Conservation (phyloP, 108 stramenopile genomes). For the Hondaea fermentalgiana region DNA sequence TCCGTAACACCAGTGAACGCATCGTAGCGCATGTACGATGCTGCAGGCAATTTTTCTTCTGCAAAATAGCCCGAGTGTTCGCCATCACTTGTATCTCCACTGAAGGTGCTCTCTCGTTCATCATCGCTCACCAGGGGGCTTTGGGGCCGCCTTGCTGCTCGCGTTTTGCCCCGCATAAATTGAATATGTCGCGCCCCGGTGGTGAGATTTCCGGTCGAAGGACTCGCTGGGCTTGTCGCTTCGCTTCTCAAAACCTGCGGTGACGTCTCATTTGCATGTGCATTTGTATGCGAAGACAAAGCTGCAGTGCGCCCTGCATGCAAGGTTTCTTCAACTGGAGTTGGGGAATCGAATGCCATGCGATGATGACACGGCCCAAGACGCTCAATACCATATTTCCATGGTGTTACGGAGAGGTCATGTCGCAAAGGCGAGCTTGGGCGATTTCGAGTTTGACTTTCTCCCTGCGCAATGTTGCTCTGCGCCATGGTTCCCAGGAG, state of each 20-base stretch:
- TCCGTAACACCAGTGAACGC: neutral
- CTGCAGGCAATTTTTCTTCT: neutral
- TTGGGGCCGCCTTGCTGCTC: too few species aligned
- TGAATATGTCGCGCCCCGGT: neutral
- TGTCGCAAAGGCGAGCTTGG: too few species aligned
- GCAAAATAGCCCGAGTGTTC: neutral
- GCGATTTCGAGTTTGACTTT: too few species aligned
- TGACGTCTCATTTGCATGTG: too few species aligned
- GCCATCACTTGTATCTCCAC: neutral
- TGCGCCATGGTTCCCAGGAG: too few species aligned
- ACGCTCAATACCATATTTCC: constrained; percentile 1
- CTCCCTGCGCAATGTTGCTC: too few species aligned
- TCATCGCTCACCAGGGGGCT: neutral
- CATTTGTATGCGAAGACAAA: too few species aligned
- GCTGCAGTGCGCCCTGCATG: too few species aligned
- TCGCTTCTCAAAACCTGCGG: too few species aligned
- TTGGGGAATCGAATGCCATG: neutral
- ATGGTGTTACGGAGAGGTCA: neutral
- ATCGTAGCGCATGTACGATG: neutral
- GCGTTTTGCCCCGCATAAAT: neutral
- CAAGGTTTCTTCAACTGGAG: too few species aligned
- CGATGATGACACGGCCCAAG: neutral
- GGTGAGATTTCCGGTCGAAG: neutral
- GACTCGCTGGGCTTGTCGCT: neutral
- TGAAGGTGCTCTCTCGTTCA: neutral